Conservation (phyloP, 306 rosid genomes). For the Ceratonia siliqua region DNA sequence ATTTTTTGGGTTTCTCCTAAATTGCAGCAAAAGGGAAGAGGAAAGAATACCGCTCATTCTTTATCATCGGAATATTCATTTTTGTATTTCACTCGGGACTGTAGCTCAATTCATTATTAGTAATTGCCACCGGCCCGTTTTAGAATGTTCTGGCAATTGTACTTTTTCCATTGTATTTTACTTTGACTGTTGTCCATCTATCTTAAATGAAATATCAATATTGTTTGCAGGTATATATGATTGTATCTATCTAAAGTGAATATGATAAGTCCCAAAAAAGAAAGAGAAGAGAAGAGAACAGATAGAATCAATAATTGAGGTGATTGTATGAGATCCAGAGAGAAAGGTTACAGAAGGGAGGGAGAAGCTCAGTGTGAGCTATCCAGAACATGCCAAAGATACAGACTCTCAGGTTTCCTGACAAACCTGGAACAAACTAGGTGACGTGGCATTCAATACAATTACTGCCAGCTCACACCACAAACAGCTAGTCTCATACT, state of each 20-base stretch:
- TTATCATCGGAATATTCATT: slow-evolving; percentile 31
- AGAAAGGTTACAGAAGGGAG: no score
- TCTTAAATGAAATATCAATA: background rate
- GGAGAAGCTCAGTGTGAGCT: no score
- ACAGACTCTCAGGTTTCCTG: no score
- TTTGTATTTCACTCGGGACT: slow-evolving; percentile 32
- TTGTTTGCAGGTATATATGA: background rate
- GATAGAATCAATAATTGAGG: no score
- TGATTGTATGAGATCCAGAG: no score
- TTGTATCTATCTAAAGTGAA: slow-evolving; percentile 15
- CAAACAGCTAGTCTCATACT: no score
- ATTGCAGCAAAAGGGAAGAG: slow-evolving; percentile 22
- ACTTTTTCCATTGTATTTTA: background rate
- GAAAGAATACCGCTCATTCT: slow-evolving; percentile 23
- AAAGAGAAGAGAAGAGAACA: no score
- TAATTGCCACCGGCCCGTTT: background rate
- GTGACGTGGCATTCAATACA: no score
- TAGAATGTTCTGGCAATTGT: slow-evolving; percentile 6
- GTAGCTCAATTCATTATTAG: slow-evolving; percentile 3
- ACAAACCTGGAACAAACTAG: no score
- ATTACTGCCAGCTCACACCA: no score
- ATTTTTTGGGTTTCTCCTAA: background rate
- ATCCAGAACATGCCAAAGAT: no score
- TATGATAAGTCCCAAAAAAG: no score
- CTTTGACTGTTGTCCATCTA: background rate